A percentile compares a stretch with the other conserved stretches of the same genome.
Conservation (phyloP, 192 early-diverging fungal genomes). For the Radiomyces spectabilis region DNA sequence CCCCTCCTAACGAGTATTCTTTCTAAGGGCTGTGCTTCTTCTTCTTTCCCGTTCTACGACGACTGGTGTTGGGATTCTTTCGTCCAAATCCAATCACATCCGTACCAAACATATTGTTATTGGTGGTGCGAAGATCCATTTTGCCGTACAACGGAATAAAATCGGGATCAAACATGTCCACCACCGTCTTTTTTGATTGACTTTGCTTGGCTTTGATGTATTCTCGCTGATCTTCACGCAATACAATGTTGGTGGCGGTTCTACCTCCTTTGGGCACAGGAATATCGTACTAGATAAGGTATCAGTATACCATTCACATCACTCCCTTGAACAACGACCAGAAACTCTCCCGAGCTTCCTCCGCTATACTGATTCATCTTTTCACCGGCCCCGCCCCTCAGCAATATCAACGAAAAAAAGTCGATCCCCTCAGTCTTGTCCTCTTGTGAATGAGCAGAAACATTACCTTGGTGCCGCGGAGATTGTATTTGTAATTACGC, state of each 20-base stretch:
- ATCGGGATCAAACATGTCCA: conserved; percentile 64
- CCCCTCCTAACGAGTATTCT: too few relatives aligned
- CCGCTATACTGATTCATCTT: too few relatives aligned
- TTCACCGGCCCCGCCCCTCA: too few relatives aligned
- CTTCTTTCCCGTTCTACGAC: conserved; percentile 50
- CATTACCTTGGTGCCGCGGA: conserved; percentile 76
- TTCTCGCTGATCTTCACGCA: conserved; percentile 90
- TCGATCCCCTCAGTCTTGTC: too few relatives aligned
- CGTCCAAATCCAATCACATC: conserved; percentile 61
- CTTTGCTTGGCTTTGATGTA: conserved; percentile 55
- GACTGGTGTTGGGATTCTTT: conserved; percentile 58
- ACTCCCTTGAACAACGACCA: too few relatives aligned
- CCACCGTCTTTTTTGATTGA: conserved; percentile 40
- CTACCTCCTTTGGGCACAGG: conserved; percentile 78
- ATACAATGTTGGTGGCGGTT: conserved; percentile 64
- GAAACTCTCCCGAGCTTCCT: too few relatives aligned
- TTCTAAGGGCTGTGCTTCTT: too few relatives aligned
- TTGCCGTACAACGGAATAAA: conserved; percentile 44
- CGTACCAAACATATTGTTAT: conserved; percentile 55
- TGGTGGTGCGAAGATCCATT: conserved; percentile 34
- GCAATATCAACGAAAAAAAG: too few relatives aligned
- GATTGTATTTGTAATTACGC: conserved; percentile 83
- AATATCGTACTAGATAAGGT: conserved; percentile 59
- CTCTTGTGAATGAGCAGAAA: not conserved
- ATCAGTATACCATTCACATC: too few relatives aligned